Evolutionary conservation across 2,329 filamentous ascomycete genomes (phyloP), one percentile per base, ranked within the genome.

Genomic region (Neobulgaria alba): DNA sequence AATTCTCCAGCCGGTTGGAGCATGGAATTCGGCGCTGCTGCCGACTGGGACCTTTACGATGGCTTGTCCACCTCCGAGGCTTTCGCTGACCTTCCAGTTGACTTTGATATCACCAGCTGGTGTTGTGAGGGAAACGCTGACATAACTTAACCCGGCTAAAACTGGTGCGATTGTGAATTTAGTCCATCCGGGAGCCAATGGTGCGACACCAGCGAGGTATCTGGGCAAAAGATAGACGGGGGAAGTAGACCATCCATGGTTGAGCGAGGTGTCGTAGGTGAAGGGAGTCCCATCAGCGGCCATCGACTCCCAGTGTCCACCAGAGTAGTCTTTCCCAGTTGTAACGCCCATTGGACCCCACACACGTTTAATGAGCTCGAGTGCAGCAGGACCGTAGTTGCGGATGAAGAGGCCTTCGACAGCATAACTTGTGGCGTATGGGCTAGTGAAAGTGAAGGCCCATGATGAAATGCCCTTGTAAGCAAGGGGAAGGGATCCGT

Each of bases 281-380:
- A 45, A 36, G 3, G 48, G 46, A 9, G 35, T 41, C 23, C 7
- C 7, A 2, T 49, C 48, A 17, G 49, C 37, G n/a, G 46, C 48
- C 43, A 51, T 51, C 10, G 50, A 45, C 29, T 50, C 50, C 48
- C 50, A 53, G 37, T 54, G 50, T 8, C 48, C 50, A 17, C 45
- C 50, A 5, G 50, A 54, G 19, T 53, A 51, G 34, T 53, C 44
- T 3, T 29, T 36, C 16, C 37, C 45, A 18, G 42, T 17, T n/a
- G 39, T 23, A 31, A 53, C 38, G n/a, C 48, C 41, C 50, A 52
- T 54, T 3, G 38, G 16, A 7, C 48, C 48, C 50, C 51, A 54
- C 5, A 54, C 44, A 12, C 39, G 37, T 29, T 52, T 37, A 4
- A 52, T 39, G 2, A 51, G 32, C 15, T 49, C 35, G 3, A 51